phyloP scores from a whole-genome alignment of 2,329 filamentous ascomycete genomes.

The Claviceps pusilla region DNA sequence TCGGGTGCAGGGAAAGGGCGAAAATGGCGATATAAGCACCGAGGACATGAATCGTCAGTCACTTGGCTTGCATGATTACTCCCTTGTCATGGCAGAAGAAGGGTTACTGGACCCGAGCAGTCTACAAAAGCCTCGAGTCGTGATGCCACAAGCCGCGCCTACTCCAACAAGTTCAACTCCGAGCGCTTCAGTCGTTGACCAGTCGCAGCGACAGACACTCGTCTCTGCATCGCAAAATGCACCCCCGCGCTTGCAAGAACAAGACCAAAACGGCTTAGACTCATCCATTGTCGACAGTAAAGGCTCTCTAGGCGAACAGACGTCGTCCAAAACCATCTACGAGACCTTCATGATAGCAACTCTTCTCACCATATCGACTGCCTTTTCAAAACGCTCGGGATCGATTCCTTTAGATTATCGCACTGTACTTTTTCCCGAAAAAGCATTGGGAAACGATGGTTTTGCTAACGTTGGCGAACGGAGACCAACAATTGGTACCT shows the following conservation, averaged over 20 bases:
- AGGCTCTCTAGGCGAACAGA: constrained; percentile 6
- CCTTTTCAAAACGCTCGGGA: constrained; percentile 32
- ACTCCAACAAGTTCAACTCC: constrained; percentile 33
- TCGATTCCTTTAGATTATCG: constrained; percentile 39
- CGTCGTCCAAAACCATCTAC: constrained; percentile 29
- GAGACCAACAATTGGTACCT: constrained; percentile 29
- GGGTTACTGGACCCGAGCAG: constrained; percentile 34
- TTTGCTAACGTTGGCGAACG: constrained; percentile 8
- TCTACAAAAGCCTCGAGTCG: constrained; percentile 29
- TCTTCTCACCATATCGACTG: constrained; percentile 32
- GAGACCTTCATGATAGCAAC: constrained; percentile 40
- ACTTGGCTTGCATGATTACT: constrained; percentile 29
- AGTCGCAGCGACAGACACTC: constrained; percentile 13
- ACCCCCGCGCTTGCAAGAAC: constrained; percentile 9
- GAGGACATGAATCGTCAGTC: constrained; percentile 20
- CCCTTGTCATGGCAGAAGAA: constrained; percentile 31
- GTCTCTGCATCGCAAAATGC: constrained; percentile 5
- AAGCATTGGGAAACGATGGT: constrained; percentile 6
- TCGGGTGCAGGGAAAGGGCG: constrained; percentile 29
- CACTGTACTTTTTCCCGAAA: constrained; percentile 31
- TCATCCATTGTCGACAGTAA: constrained; percentile 14
- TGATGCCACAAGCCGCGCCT: constrained; percentile 24
- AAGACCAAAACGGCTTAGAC: constrained; percentile 14
- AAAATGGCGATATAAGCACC: constrained; percentile 11
- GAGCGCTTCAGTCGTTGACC: constrained; percentile 24